Evolutionary conservation across 2,329 filamentous ascomycete species (phyloP).

Genomic region (Eutypa lata): DNA sequence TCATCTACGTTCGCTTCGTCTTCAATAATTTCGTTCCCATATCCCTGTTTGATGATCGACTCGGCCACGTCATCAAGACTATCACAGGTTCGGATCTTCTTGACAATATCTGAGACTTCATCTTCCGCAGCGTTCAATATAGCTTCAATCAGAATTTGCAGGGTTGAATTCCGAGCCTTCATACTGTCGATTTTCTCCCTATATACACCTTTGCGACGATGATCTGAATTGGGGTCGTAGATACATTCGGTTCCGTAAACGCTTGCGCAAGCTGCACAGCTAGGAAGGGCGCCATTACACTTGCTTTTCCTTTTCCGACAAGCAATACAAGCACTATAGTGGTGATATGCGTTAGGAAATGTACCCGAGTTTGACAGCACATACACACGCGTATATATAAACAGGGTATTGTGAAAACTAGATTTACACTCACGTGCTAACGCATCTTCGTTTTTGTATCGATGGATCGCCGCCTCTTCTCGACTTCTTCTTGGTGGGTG

Average conservation of each 20-base stretch:
- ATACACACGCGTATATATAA: background rate
- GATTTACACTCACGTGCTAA: slow-evolving; percentile 56
- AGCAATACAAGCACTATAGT: slow-evolving; percentile 64
- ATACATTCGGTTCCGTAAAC: slow-evolving; percentile 89
- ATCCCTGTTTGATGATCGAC: slow-evolving; percentile 45
- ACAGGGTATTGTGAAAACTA: background rate
- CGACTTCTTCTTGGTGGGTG: slow-evolving; percentile 45
- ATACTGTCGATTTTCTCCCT: slow-evolving; percentile 87
- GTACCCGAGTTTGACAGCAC: background rate
- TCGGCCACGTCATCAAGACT: slow-evolving; percentile 56
- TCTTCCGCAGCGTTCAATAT: slow-evolving; percentile 90
- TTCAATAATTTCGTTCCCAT: slow-evolving; percentile 27
- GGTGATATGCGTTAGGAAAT: background rate
- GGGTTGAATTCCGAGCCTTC: slow-evolving; percentile 81
- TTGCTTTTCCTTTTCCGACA: slow-evolving; percentile 78
- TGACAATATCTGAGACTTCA: slow-evolving; percentile 77
- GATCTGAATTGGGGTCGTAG: slow-evolving; percentile 95
- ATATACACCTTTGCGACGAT: slow-evolving; percentile 94
- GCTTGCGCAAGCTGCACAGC: slow-evolving; percentile 92
- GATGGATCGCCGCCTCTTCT: slow-evolving; percentile 45
- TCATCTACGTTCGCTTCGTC: slow-evolving; percentile 41
- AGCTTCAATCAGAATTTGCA: slow-evolving; percentile 90
- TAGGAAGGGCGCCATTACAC: slow-evolving; percentile 88
- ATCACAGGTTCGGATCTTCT: slow-evolving; percentile 83
- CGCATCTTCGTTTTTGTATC: slow-evolving; percentile 68